Base-by-base conservation (phyloP, 129 eudicot species). In the Arctium minus region DNA sequence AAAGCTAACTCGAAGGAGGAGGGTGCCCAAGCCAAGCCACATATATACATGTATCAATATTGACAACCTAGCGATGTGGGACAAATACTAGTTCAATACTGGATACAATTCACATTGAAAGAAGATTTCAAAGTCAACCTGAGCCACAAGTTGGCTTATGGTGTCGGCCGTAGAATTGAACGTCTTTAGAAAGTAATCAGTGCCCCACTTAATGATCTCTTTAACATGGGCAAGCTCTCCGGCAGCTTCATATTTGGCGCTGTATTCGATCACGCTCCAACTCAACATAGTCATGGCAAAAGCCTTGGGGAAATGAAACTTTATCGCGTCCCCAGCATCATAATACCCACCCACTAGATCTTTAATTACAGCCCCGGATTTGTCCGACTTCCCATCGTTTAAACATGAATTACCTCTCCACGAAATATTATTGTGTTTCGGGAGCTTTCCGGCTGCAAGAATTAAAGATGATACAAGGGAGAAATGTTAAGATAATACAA, bases 271-370 rank as follows among this genome's bases (percentile, higher is more conserved):
- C 82, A 92, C 97, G 76, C 98, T 92, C 98, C 98, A 95, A 85
- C 98, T 95, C 92, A 95, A 83, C 97, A 95, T 88, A 74, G 98
- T 95, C 94, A 95, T 89, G 11, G 98, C 97, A 88, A 92, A 95
- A 68, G 98, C 87, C 46, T 77, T 78, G 17, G 98, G 98, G 85
- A 95, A 95, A 74, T 95, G 91, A 85, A 91, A 95, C 87, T 95
- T 95, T 36, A 95, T 95, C 10, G 97, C 94, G 84, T 95, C 98
- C 30, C 98, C 98, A 1, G 98, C 98, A 81, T 95, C 98, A 80
- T 95, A 91, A 76, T 85, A 95, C 18, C 98, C 98, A 39, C 98
- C 98, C 44, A 84, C 85, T 7, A 95, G 85, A 85, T 95, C 89
- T 82, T 95, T 95, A 10, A 81, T 6, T 44, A 89, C 85, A 31